Conservation (phyloP, 2,329 filamentous ascomycete genomes). For the Aureobasidium sp. region DNA sequence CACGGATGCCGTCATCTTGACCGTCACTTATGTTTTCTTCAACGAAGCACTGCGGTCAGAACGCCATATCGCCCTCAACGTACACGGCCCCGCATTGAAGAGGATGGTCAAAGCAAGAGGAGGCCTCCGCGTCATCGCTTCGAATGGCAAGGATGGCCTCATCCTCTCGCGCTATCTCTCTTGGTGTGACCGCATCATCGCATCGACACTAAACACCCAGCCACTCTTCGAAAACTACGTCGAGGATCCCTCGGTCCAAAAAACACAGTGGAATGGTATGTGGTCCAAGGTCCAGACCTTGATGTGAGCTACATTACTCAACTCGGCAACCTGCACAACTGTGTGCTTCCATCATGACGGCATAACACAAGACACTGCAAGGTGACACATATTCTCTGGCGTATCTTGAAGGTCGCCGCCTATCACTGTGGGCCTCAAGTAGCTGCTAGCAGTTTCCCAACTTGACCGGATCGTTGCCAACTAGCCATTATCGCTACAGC, state of each 20-base stretch:
- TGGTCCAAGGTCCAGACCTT: not conserved
- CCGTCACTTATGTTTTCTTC: not conserved
- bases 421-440: not conserved
- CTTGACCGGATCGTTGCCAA: not conserved
- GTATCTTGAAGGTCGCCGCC: not conserved
- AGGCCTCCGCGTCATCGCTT: not conserved
- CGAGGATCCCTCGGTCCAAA: not conserved
- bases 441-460: not conserved
- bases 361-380: not conserved
- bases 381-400: not conserved
- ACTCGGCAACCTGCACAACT: not conserved
- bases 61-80: not conserved
- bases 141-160: not conserved
- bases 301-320: not conserved
- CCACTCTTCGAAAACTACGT: not conserved
- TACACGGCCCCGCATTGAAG: not conserved
- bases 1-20: slow-evolving; percentile 1
- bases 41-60: not conserved
- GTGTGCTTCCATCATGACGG: not conserved
- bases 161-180: not conserved
- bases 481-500: not conserved
- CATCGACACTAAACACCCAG: not conserved
- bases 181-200: not conserved
- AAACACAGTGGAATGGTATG: not conserved
- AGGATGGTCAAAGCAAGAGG: slow-evolving; percentile 5